phyloP scores from a whole-genome alignment of 139 green algal genomes.

The Tetraselmis chui region DNA sequence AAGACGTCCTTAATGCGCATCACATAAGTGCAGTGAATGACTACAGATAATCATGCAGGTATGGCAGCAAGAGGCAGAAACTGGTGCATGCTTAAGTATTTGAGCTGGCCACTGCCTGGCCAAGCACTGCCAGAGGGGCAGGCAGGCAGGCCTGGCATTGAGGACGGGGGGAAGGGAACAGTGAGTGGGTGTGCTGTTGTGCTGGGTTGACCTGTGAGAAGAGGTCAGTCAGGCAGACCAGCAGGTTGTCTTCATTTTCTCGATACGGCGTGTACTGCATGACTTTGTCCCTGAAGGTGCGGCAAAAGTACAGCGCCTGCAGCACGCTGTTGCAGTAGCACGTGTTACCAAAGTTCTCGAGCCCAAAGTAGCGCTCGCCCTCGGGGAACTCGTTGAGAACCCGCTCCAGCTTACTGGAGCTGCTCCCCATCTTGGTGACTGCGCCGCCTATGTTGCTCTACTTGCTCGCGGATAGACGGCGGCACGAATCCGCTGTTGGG shows the following conservation, averaged over 20 bases:
- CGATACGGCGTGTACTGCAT: slow-evolving; percentile 55
- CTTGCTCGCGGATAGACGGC: too few species aligned
- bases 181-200: not conserved
- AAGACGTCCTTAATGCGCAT: too few species aligned
- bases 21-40: too few species aligned
- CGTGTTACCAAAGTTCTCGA: slow-evolving; percentile 99
- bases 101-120: slow-evolving; percentile 22
- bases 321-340: slow-evolving; percentile 98
- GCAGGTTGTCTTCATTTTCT: slow-evolving; percentile 74
- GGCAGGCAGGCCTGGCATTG: slow-evolving; percentile 1
- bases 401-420: slow-evolving; percentile 34
- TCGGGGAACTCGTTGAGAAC: slow-evolving; percentile 55
- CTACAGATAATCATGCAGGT: not conserved
- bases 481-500: too few species aligned
- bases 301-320: slow-evolving; percentile 88
- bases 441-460: not conserved
- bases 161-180: not conserved
- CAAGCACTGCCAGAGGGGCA: not conserved
- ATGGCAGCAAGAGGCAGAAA: not conserved
- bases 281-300: slow-evolving; percentile 72
- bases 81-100: not conserved
- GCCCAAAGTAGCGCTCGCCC: slow-evolving; percentile 84
- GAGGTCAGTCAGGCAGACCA: slow-evolving; percentile 84
- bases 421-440: slow-evolving; percentile 26
- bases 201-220: slow-evolving; percentile 56